Conservation (phyloP, 805 yeast genomes). For the Lachancea lanzarotensis region DNA sequence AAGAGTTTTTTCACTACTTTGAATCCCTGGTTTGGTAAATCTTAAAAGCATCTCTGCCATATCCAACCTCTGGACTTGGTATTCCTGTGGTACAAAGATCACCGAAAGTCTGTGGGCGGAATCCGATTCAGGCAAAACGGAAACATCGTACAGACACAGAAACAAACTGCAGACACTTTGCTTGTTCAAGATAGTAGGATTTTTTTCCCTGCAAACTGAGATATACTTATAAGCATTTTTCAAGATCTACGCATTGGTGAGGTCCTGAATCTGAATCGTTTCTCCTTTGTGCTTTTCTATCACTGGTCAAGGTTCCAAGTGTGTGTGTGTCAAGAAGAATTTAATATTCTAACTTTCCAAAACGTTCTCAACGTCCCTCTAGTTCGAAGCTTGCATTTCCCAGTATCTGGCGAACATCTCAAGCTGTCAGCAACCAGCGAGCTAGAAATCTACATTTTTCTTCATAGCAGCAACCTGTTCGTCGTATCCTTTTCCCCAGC, state of each 20-base stretch:
- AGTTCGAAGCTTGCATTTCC: too few species aligned
- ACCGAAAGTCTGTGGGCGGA: slow-evolving; percentile 3
- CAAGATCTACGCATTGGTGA: not conserved
- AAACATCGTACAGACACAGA: slow-evolving; percentile 5
- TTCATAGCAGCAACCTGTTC: too few species aligned
- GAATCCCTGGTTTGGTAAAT: not conserved
- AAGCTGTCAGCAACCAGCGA: too few species aligned
- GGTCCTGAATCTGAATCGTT: not conserved
- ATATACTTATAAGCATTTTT: slow-evolving; percentile 5
- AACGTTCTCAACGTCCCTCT: too few species aligned
- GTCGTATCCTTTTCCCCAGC: not conserved
- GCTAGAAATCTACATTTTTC: too few species aligned
- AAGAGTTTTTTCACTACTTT: not conserved
- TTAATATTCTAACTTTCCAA: not conserved
- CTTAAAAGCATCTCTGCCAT: not conserved
- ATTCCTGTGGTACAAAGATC: slow-evolving; percentile 1
- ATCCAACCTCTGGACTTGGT: not conserved
- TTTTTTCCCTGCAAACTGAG: not conserved
- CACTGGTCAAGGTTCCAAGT: not conserved
- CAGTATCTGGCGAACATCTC: too few species aligned
- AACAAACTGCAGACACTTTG: not conserved
- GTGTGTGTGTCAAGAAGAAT: not conserved
- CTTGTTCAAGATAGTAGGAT: not conserved
- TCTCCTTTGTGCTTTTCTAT: not conserved
- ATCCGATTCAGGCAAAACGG: slow-evolving; percentile 11